phyloP scores from a whole-genome alignment of 2,329 filamentous ascomycete genomes.

The Trichoderma atrobrunneum region DNA sequence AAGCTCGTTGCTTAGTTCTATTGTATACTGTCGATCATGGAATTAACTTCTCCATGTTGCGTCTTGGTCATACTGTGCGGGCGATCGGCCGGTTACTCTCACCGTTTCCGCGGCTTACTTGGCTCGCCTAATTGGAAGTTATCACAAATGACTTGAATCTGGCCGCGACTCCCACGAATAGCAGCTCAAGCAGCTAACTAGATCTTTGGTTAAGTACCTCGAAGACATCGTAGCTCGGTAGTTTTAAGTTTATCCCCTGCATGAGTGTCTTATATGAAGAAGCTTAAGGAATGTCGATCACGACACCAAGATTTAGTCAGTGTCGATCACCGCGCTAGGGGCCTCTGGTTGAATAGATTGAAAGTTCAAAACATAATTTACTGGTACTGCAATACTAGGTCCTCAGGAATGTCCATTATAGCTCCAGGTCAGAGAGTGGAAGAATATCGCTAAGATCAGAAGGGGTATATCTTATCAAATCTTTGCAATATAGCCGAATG shows the following conservation, averaged over 20 bases:
- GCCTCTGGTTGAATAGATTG: neutral
- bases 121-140: neutral
- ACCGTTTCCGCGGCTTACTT: neutral
- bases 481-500: neutral
- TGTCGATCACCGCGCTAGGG: neutral
- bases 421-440: neutral
- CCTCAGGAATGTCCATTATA: neutral
- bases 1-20: neutral
- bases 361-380: neutral
- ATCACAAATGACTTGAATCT: neutral
- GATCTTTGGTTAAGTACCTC: neutral
- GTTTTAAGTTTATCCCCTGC: neutral
- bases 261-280: neutral
- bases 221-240: neutral
- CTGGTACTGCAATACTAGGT: too few relatives aligned
- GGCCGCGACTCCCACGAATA: neutral
- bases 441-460: neutral
- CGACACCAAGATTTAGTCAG: neutral
- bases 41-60: neutral
- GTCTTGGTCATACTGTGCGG: neutral
- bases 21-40: neutral
- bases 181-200: neutral
- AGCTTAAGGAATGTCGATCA: neutral
- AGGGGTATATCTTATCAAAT: too few relatives aligned
- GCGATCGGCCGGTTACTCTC: neutral